Percentiles rank a stretch among this genome's conserved stretches.
These are phyloP conservation scores for Kondoa subrosea DNA, from an alignment of 768 basidiomycete genomes.

Conservation along the genomic window DNA sequence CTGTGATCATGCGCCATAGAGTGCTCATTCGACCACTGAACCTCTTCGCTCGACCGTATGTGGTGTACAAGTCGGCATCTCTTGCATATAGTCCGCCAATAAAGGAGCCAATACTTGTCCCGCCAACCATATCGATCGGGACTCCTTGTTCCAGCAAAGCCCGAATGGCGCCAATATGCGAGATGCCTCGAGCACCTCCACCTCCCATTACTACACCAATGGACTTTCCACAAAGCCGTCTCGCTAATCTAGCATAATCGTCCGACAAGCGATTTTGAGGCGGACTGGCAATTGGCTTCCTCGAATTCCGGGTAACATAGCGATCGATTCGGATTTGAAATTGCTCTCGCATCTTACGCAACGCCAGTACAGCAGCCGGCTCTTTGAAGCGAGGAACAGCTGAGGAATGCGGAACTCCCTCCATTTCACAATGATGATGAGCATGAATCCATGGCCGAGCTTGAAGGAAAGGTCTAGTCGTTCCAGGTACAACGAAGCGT, in stretches of 20 bases:
- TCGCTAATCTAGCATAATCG: slow-evolving; percentile 80
- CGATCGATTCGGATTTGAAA: slow-evolving; percentile 78
- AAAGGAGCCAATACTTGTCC: slow-evolving; percentile 74
- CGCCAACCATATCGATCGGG: slow-evolving; percentile 58
- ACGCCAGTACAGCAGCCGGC: slow-evolving; percentile 40
- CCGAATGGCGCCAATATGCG: slow-evolving; percentile 70
- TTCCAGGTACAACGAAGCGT: slow-evolving; percentile 69
- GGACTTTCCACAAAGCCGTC: slow-evolving; percentile 77
- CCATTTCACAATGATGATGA: slow-evolving; percentile 75
- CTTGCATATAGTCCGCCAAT: slow-evolving; percentile 89
- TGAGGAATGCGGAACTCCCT: slow-evolving; percentile 45
- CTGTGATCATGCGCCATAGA: slow-evolving; percentile 75
- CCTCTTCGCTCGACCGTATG: slow-evolving; percentile 68
- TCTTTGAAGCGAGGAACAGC: slow-evolving; percentile 38
- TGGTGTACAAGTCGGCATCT: slow-evolving; percentile 77
- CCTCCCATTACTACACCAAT: slow-evolving; percentile 90
- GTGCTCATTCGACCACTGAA: slow-evolving; percentile 80
- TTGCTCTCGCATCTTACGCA: slow-evolving; percentile 81
- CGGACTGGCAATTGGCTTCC: slow-evolving; percentile 42
- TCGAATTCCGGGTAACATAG: slow-evolving; percentile 40
- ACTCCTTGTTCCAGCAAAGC: slow-evolving; percentile 81
- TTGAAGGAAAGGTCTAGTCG: slow-evolving; percentile 90
- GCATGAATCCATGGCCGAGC: slow-evolving; percentile 93
- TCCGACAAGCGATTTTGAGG: slow-evolving; percentile 45
- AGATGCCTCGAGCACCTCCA: slow-evolving; percentile 84